Base-by-base conservation (phyloP, 331 rosid species). In the Pyracantha coccinea region DNA sequence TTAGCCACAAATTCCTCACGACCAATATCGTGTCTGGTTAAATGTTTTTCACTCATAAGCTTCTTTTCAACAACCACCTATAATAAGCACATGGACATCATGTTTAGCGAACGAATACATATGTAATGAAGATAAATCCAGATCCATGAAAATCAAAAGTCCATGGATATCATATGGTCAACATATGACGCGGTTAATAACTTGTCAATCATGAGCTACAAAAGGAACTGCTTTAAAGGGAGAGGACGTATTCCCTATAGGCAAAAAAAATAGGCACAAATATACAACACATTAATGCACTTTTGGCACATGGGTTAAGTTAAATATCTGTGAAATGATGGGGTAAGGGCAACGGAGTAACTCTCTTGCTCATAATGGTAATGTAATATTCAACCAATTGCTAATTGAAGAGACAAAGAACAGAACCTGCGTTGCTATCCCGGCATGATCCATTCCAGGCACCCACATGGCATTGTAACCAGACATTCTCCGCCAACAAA, bases 21-120 rank as follows among this genome's bases (percentile, higher is more conserved):
- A 28, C 99, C 96, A 77, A 92, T 33, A 72, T 94, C 97, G 74
- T 94, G 99, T 71, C 96, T 85, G 28, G 91, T 87, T 65, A 86
- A 80, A 2, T 87, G 41, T 16, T 65, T 81, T 82, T 94, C 97
- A 68, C 91, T 95, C 96, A 90, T 90, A 75, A 94, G 71, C 92
- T 90, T 92, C 89, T 94, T 94, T 85, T 94, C 97, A 82, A 92
- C 99, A 83, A 94, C 97, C 7, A 94, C 98, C 99, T 94, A 63
- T 41, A 50, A 31, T 45, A 71, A 82, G 59, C 53, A 75, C 2
- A 65, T 66, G 73, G 63, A 28, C 16, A 66, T 25, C 33, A 53
- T 16, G 45, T 15, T 65, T 67, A 67, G 41, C 71, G 7, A 55
- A 23, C 20, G 24, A 25, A 74, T 28, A 57, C 38, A 68, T 23